These are phyloP conservation scores for Yarrowia porcina DNA, from an alignment of 805 yeast species.

Conservation along the genomic window DNA sequence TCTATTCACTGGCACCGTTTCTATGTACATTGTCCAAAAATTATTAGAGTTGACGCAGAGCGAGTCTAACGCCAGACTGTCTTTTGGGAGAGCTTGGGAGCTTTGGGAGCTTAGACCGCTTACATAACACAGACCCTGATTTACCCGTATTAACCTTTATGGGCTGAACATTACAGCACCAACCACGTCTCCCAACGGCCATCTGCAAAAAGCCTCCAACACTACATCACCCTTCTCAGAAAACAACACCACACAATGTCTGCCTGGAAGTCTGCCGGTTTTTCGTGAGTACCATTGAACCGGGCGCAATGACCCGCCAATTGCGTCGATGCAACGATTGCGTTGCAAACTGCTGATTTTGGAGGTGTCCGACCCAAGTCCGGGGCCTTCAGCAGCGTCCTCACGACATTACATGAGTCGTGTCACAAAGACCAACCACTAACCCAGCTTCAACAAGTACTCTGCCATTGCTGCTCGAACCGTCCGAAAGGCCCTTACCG, in stretches of 20 bases:
- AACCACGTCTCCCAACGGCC: slow-evolving; percentile 21
- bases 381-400: neutral
- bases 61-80: neutral
- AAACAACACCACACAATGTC: slow-evolving; percentile 29
- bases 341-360: neutral
- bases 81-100: too few relatives aligned
- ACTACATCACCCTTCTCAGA: slow-evolving; percentile 23
- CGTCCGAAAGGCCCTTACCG: slow-evolving; percentile 82
- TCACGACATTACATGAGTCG: neutral
- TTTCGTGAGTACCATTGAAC: slow-evolving; percentile 34
- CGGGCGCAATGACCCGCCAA: neutral
- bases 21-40: slow-evolving; percentile 6
- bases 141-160: neutral
- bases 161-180: slow-evolving; percentile 22
- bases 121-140: neutral
- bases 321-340: neutral
- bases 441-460: slow-evolving; percentile 71
- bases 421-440: neutral
- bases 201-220: slow-evolving; percentile 20
- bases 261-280: slow-evolving; percentile 43
- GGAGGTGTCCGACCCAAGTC: neutral
- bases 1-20: neutral
- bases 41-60: slow-evolving; percentile 12
- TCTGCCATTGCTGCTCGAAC: slow-evolving; percentile 87
- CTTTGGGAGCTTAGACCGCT: neutral